Conservation (phyloP, 305 asterid species). For the Andrographis paniculata region DNA sequence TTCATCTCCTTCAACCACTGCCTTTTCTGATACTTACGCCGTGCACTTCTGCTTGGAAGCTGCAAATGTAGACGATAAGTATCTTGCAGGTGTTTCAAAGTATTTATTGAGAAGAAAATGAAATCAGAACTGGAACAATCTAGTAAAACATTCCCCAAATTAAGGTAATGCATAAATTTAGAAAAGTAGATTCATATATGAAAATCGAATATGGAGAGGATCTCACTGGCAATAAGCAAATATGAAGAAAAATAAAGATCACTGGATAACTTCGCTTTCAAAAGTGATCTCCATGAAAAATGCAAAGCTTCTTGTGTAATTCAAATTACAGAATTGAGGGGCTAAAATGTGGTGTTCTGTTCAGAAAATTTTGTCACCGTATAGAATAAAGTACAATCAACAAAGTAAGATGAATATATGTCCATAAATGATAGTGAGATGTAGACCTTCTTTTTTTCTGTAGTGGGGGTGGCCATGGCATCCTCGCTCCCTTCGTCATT, state of each 20-base stretch:
- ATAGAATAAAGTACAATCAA: neutral
- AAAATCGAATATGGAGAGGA: conserved; percentile 3
- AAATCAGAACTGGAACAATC: conserved; percentile 11
- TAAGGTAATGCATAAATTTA: no score
- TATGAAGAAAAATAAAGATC: conserved; percentile 6
- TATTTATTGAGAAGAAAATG: conserved; percentile 10
- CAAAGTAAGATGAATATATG: neutral
- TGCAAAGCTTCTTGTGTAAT: neutral
- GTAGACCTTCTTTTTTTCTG: conserved; percentile 48
- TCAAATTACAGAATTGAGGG: conserved; percentile 11
- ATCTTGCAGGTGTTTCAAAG: conserved; percentile 9
- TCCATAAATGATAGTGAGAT: neutral
- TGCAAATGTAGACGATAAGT: conserved; percentile 23
- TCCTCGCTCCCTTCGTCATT: conserved; percentile 28
- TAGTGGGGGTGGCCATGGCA: conserved; percentile 24
- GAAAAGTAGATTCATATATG: conserved; percentile 1
- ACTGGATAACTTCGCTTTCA: neutral
- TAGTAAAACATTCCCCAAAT: no score
- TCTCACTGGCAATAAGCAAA: neutral
- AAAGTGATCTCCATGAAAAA: conserved; percentile 3
- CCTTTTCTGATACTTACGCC: conserved; percentile 58
- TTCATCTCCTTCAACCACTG: conserved; percentile 69
- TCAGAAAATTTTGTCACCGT: neutral
- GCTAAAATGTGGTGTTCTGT: neutral
- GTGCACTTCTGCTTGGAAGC: conserved; percentile 82